These are phyloP conservation scores for Gelatoporia subvermispora DNA, from an alignment of 768 basidiomycete species.

Conservation along the genomic window DNA sequence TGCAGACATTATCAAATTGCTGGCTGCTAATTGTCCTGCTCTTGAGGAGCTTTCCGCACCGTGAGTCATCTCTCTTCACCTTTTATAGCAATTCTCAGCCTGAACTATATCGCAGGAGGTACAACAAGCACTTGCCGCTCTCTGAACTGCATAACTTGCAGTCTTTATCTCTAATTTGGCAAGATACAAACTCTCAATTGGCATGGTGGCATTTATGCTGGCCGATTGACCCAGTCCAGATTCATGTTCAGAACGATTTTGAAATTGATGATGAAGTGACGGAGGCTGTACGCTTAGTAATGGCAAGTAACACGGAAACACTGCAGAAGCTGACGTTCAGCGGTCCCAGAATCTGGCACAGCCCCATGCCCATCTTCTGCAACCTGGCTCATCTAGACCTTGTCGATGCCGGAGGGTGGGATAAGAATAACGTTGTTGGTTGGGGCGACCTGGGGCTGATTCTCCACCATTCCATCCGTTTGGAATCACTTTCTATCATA, in stretches of 20 bases:
- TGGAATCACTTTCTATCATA: constrained; percentile 3
- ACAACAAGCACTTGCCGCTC: background rate
- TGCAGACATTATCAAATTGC: background rate
- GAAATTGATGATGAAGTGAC: background rate
- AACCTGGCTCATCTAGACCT: constrained; percentile 7
- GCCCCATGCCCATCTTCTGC: constrained; percentile 1
- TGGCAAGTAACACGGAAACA: background rate
- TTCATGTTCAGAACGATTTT: no score
- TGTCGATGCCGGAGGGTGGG: background rate
- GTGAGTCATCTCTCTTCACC: background rate
- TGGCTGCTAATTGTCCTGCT: background rate
- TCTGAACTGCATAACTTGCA: background rate
- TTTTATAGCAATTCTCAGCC: background rate
- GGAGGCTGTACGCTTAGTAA: background rate
- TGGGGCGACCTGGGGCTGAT: constrained; percentile 2
- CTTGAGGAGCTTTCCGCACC: background rate
- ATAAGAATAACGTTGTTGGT: no score
- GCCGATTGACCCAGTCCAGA: no score
- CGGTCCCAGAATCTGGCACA: background rate
- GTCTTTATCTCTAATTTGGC: background rate
- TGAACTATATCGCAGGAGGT: background rate
- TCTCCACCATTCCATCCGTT: constrained; percentile 3
- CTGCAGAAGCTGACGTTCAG: background rate
- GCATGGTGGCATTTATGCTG: no score
- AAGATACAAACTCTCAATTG: background rate